These are phyloP conservation scores for Diaporthe vexans DNA, from an alignment of 2,329 filamentous ascomycete genomes.

Conservation along the genomic window DNA sequence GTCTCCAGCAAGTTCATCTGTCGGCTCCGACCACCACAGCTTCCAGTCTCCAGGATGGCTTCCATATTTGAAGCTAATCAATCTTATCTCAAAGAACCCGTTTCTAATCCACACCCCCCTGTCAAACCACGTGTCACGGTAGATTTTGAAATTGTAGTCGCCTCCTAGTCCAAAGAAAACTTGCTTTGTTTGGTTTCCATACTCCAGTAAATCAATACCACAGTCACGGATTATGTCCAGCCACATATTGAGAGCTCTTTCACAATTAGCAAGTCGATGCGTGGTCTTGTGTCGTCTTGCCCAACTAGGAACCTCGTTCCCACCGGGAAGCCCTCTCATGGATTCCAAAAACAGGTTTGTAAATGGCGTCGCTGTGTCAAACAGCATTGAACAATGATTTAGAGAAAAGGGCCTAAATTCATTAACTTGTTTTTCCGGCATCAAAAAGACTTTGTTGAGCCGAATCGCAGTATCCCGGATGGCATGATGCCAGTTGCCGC, in stretches of 20 bases:
- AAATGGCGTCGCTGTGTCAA: background rate
- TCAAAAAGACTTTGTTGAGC: background rate
- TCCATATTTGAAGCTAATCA: background rate
- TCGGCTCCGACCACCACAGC: conserved; percentile 12
- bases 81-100: background rate
- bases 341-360: background rate
- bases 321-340: background rate
- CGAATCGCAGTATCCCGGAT: background rate
- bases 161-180: background rate
- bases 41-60: background rate
- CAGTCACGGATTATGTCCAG: background rate
- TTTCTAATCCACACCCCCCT: accelerated
- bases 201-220: background rate
- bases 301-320: accelerated
- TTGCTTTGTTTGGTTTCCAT: background rate
- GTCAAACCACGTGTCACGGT: background rate
- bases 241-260: background rate
- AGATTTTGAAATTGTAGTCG: background rate
- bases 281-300: background rate
- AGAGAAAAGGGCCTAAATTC: too few relatives aligned
- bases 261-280: background rate
- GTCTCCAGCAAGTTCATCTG: background rate
- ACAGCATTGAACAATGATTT: too few relatives aligned
- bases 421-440: background rate
- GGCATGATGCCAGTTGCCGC: background rate